phyloP scores from a whole-genome alignment of 2,329 filamentous ascomycete species.

The Fusarium luffae region DNA sequence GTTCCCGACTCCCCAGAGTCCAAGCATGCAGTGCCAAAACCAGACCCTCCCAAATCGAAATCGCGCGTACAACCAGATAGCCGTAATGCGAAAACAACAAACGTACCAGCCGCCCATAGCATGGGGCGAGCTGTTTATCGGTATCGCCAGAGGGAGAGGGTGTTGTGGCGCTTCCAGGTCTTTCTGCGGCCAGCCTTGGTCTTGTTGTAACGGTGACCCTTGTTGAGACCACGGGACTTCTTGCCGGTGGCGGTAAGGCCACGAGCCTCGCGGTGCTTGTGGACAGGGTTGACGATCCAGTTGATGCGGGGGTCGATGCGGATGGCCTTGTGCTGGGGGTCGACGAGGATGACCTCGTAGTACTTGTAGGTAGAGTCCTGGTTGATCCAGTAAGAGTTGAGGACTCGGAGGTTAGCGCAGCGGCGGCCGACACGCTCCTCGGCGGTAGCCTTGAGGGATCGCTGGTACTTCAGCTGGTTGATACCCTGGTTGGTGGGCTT shows the following conservation, averaged over 20 bases:
- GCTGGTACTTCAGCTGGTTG: constrained; percentile 99
- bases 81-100: constrained; percentile 19
- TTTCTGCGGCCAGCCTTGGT: constrained; percentile 96
- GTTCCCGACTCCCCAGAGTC: constrained; percentile 49
- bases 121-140: constrained; percentile 67
- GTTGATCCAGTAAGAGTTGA: constrained; percentile 99
- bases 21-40: constrained; percentile 49
- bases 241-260: constrained; percentile 99
- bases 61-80: constrained; percentile 33
- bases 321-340: constrained; percentile 99
- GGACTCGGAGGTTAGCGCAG: constrained; percentile 98
- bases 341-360: constrained; percentile 99
- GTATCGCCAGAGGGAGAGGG: constrained; percentile 98
- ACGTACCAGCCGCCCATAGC: constrained; percentile 13
- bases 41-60: constrained; percentile 45
- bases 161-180: constrained; percentile 99
- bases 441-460: constrained; percentile 95
- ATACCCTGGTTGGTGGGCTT: constrained; percentile 99
- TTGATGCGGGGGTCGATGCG: constrained; percentile 99
- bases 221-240: constrained; percentile 99
- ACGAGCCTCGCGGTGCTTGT: constrained; percentile 99
- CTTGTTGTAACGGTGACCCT: constrained; percentile 99
- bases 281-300: constrained; percentile 99
- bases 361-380: constrained; percentile 99
- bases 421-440: constrained; percentile 99